Evolutionary conservation across 345 rosid species (phyloP).

Genomic region (Cardamine resedifolia): DNA sequence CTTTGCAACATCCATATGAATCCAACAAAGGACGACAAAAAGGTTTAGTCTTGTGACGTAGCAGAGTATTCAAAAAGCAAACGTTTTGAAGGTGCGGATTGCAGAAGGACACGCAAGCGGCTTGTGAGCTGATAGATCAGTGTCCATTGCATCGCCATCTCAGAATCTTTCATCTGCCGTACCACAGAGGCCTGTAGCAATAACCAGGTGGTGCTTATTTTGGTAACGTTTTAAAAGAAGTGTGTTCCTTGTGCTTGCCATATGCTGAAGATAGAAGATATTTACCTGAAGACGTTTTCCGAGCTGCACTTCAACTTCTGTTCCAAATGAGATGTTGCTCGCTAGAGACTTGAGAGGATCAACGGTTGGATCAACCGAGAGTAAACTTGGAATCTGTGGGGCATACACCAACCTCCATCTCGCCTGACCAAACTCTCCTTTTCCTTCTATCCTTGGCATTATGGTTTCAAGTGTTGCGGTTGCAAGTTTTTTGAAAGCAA

Average conservation of each 20-base stretch:
- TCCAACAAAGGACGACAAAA: background rate
- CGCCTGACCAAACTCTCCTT: slow-evolving; percentile 93
- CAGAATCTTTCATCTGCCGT: slow-evolving; percentile 96
- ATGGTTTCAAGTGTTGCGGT: slow-evolving; percentile 88
- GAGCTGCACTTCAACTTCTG: slow-evolving; percentile 95
- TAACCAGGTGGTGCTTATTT: background rate
- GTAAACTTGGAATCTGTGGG: slow-evolving; percentile 97
- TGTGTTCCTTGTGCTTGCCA: background rate
- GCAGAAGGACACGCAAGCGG: slow-evolving; percentile 83
- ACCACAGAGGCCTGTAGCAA: slow-evolving; percentile 72
- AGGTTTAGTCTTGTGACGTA: slow-evolving; percentile 70
- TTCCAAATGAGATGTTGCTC: slow-evolving; percentile 79
- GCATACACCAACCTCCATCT: slow-evolving; percentile 99
- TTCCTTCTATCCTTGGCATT: slow-evolving; percentile 98
- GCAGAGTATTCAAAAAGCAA: slow-evolving; percentile 94
- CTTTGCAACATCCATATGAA: background rate
- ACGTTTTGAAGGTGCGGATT: slow-evolving; percentile 88
- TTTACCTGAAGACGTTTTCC: slow-evolving; percentile 93
- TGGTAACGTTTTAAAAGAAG: background rate
- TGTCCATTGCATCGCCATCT: slow-evolving; percentile 98
- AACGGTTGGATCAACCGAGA: slow-evolving; percentile 87
- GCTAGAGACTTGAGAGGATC: slow-evolving; percentile 96
- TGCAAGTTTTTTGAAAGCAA: slow-evolving; percentile 96
- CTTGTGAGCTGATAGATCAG: slow-evolving; percentile 88
- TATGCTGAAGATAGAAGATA: background rate